Percentiles rank a stretch among this genome's conserved stretches.
These are phyloP conservation scores for Sophora flavescens DNA, from an alignment of 306 rosid species.

Conservation along the genomic window DNA sequence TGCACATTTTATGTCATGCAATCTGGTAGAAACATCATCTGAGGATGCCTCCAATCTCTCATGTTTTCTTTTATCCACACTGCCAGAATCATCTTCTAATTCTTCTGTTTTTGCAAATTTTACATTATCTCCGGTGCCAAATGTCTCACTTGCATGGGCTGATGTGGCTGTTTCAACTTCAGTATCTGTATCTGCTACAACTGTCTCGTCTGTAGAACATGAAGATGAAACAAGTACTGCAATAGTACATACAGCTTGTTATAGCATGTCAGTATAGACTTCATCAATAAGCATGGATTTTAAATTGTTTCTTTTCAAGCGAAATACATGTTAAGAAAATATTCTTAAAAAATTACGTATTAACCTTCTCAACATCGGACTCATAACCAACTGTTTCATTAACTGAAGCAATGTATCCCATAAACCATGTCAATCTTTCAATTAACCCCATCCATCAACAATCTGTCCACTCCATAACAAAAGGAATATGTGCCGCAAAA, in stretches of 20 bases:
- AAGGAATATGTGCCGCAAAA: conserved; percentile 3
- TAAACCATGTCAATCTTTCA: conserved; percentile 34
- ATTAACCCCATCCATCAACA: conserved; percentile 14
- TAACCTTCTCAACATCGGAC: neutral
- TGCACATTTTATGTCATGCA: conserved; percentile 38
- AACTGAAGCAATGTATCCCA: conserved; percentile 34
- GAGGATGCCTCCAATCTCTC: conserved; percentile 38
- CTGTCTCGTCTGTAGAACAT: conserved; percentile 89
- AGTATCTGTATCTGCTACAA: conserved; percentile 85
- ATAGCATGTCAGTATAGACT: conserved; percentile 8
- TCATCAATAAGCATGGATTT: conserved; percentile 13
- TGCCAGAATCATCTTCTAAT: conserved; percentile 40
- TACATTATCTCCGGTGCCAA: conserved; percentile 40
- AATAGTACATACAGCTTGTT: conserved; percentile 43
- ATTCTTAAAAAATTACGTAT: neutral
- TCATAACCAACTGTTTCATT: neutral
- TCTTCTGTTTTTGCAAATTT: conserved; percentile 41
- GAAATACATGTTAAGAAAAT: conserved; percentile 22
- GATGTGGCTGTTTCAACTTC: conserved; percentile 78
- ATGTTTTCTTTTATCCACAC: conserved; percentile 32
- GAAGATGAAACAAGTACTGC: conserved; percentile 89
- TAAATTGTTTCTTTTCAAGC: conserved; percentile 2
- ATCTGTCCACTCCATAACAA: conserved; percentile 15
- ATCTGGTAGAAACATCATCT: conserved; percentile 47
- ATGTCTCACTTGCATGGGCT: conserved; percentile 49